phyloP scores from a whole-genome alignment of 768 basidiomycete species.

The Boletus tylopilopsis region DNA sequence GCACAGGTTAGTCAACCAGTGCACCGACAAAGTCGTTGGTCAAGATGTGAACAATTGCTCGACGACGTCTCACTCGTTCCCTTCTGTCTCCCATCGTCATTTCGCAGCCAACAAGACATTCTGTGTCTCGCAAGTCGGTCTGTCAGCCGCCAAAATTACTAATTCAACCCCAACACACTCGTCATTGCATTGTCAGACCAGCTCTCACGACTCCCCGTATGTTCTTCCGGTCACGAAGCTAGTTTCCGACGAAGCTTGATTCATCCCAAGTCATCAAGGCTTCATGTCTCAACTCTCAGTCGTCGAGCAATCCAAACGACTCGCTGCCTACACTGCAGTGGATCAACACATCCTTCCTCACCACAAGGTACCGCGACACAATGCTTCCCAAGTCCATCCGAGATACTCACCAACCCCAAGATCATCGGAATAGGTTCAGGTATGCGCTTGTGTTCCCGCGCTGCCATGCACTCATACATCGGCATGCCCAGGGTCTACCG shows the following conservation, averaged over 20 bases:
- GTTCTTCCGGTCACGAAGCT: not conserved
- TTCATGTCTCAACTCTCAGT: conserved; percentile 33
- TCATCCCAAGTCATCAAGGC: not conserved
- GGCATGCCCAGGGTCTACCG: conserved; percentile 69
- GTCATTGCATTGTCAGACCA: not conserved
- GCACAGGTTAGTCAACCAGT: no score
- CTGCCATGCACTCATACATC: conserved; percentile 1
- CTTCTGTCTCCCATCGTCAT: conserved; percentile 1
- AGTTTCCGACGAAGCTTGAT: not conserved
- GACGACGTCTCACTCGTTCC: not conserved
- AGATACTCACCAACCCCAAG: conserved; percentile 34
- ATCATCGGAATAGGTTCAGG: conserved; percentile 88
- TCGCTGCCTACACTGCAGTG: conserved; percentile 93
- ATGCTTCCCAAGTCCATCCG: not conserved
- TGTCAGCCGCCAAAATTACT: not conserved
- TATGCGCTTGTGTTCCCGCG: conserved; percentile 22
- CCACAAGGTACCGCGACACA: conserved; percentile 62
- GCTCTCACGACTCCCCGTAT: conserved; percentile 5
- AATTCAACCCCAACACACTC: not conserved
- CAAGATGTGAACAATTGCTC: not conserved
- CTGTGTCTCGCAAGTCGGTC: conserved; percentile 16
- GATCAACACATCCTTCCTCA: conserved; percentile 81
- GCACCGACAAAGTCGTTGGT: no score
- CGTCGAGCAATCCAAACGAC: conserved; percentile 80
- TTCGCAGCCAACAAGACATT: conserved; percentile 5